Evolutionary conservation across 805 yeast genomes (phyloP).

Genomic region (Zygoascus ofunaensis): DNA sequence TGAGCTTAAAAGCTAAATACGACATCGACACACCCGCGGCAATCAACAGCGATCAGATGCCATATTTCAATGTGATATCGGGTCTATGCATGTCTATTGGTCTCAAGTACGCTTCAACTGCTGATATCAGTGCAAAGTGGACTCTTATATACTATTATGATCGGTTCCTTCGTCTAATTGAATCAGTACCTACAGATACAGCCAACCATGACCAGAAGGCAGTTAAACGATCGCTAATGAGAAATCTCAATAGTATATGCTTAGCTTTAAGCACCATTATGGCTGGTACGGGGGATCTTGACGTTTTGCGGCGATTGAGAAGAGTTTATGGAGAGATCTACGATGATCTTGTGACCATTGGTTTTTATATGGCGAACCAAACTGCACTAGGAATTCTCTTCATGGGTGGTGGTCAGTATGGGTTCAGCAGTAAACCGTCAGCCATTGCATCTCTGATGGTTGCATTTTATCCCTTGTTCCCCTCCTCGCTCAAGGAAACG

Average conservation of each 20-base stretch:
- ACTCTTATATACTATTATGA: conserved; percentile 50
- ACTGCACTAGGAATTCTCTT: conserved; percentile 82
- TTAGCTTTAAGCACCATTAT: conserved; percentile 63
- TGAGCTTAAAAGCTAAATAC: conserved; percentile 30
- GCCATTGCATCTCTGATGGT: conserved; percentile 63
- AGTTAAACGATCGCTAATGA: conserved; percentile 44
- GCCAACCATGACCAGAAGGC: conserved; percentile 49
- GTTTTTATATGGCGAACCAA: conserved; percentile 67
- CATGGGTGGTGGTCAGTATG: conserved; percentile 87
- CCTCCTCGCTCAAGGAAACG: conserved; percentile 32
- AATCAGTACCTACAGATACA: conserved; percentile 29
- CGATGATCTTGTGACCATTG: conserved; percentile 30
- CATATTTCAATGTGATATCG: conserved; percentile 55
- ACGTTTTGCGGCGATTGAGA: conserved; percentile 62
- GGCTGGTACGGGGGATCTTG: conserved; percentile 89
- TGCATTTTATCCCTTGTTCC: conserved; percentile 70
- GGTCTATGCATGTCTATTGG: conserved; percentile 74
- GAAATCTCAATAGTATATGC: conserved; percentile 49
- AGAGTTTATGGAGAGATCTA: conserved; percentile 45
- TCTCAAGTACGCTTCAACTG: conserved; percentile 65
- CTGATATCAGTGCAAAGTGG: conserved; percentile 43
- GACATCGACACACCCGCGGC: conserved; percentile 20
- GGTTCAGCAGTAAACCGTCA: conserved; percentile 53
- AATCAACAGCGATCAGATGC: conserved; percentile 53
- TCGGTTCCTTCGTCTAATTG: conserved; percentile 36